Base-by-base conservation (phyloP, 495 filamentous ascomycete species). In the Rostrohypoxylon terebratum region DNA sequence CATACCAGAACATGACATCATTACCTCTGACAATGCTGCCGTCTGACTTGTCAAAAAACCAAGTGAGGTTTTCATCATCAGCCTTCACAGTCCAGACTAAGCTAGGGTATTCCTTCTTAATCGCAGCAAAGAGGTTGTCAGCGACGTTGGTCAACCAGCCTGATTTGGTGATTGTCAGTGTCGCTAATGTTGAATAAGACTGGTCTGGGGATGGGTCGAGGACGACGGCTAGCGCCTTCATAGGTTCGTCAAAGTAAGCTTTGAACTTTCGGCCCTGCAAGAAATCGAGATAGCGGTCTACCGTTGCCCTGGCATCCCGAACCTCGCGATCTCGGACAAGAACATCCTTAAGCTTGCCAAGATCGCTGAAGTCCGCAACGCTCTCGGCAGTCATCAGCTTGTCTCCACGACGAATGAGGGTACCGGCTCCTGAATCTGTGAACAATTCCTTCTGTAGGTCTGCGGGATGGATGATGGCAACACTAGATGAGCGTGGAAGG, bases 41-140 rank as follows among this genome's bases (percentile, higher is more conserved):
- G 67, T 97, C 93, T 8, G 96, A 92, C 85, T 97, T 97, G 82
- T 97, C 95, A 70, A 96, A 97, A 85, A 98, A 98, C 96, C 96
- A 99, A 28, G 92, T 94, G 75, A 99, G 85, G 79, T 98, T 98
- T 86, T 98, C 96, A 70, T 99, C 96, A 68, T 96, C 93, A 74
- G 94, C 91, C 83, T 93, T 94, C 45, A 98, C 96, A n/a, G 94
- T 97, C 95, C 96, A 99, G 36, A 94, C 90, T 60, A 98, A 87
- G 82, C 91, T 94, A 68, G 93, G 89, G 78, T 93, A 92, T 75
- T 98, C 94, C 81, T 95, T 96, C 84, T 94, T 93, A 77, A 99
- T 91, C 60, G 91, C 89, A 55, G 92, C 90, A 79, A 99, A 97
- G 57, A 98, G 92, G 78, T 99, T 99, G 79, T 99, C 96, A n/a